These are phyloP conservation scores for Wickerhamomyces subpelliculosus DNA, from an alignment of 805 yeast genomes.

Conservation along the genomic window DNA sequence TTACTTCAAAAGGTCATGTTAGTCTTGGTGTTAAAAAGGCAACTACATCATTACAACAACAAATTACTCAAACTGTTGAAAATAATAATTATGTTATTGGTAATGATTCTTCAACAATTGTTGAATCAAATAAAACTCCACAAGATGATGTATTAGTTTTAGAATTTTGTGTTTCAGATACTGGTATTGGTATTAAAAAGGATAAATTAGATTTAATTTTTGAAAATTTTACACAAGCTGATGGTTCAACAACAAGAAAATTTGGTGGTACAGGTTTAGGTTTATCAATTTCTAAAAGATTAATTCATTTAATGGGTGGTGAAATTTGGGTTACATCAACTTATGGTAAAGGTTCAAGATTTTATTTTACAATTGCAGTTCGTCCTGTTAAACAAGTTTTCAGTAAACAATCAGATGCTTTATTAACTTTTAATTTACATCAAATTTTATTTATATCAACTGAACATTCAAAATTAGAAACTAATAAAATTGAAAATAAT, in stretches of 20 bases:
- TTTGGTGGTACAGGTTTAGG: constrained; percentile 94
- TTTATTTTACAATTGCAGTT: constrained; percentile 76
- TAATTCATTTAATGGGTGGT: constrained; percentile 89
- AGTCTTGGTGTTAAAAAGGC: constrained; percentile 65
- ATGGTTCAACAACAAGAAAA: constrained; percentile 87
- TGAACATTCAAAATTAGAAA: constrained; percentile 45
- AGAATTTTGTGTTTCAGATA: constrained; percentile 83
- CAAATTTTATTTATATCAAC: constrained; percentile 65
- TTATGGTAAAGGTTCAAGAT: constrained; percentile 77
- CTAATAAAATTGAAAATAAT: constrained; percentile 42
- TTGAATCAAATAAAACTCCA: constrained; percentile 3
- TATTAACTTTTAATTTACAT: constrained; percentile 68
- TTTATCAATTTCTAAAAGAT: constrained; percentile 76
- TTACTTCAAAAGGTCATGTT: constrained; percentile 78
- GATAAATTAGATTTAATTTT: constrained; percentile 81
- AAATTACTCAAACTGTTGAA: constrained; percentile 18
- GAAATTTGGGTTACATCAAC: constrained; percentile 85
- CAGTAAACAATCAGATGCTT: constrained; percentile 56
- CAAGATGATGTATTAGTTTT: constrained; percentile 38
- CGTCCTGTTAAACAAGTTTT: constrained; percentile 58
- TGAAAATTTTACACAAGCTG: constrained; percentile 90
- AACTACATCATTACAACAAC: constrained; percentile 15
- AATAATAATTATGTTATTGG: constrained; percentile 23
- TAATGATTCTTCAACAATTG: constrained; percentile 22
- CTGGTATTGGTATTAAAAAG: constrained; percentile 84